Percentiles rank a stretch among this genome's conserved stretches.
These are phyloP conservation scores for Saccharomyces hybrid DNA, from an alignment of 1,139 yeast genomes.

Conservation along the genomic window DNA sequence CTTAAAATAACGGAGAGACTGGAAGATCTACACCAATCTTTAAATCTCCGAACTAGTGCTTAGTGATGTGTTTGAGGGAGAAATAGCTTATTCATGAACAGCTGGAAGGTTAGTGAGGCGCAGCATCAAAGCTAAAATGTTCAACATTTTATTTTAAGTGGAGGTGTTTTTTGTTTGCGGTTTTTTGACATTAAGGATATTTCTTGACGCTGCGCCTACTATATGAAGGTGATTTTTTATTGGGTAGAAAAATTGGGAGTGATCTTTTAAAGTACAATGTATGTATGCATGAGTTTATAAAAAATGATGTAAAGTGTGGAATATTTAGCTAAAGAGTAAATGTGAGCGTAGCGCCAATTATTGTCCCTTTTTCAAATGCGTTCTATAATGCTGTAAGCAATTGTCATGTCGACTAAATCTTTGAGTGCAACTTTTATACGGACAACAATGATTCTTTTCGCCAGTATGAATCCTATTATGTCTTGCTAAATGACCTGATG, in stretches of 20 bases:
- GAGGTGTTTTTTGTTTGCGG: not conserved
- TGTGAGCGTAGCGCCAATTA: not conserved
- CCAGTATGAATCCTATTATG: constrained; percentile 90
- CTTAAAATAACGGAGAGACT: too few relatives aligned
- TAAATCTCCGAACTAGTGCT: too few relatives aligned
- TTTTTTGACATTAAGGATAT: not conserved
- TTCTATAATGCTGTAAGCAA: constrained; percentile 86
- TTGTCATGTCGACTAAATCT: constrained; percentile 88
- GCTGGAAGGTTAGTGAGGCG: not conserved
- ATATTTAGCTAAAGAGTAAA: not conserved
- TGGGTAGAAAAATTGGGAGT: not conserved
- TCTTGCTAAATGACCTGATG: constrained; percentile 89
- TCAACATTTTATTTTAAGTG: not conserved
- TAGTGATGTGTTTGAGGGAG: not conserved
- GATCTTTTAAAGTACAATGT: not conserved
- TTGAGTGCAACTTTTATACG: constrained; percentile 73
- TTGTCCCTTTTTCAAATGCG: constrained; percentile 39
- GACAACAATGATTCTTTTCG: constrained; percentile 79
- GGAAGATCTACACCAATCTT: too few relatives aligned
- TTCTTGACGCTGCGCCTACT: not conserved
- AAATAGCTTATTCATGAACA: too few relatives aligned
- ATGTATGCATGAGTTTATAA: not conserved
- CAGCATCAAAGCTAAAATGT: not conserved
- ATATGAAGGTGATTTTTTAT: not conserved
- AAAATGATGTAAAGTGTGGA: not conserved